Evolutionary conservation across 805 yeast genomes (phyloP).

Genomic region (Nakazawaea holstii): DNA sequence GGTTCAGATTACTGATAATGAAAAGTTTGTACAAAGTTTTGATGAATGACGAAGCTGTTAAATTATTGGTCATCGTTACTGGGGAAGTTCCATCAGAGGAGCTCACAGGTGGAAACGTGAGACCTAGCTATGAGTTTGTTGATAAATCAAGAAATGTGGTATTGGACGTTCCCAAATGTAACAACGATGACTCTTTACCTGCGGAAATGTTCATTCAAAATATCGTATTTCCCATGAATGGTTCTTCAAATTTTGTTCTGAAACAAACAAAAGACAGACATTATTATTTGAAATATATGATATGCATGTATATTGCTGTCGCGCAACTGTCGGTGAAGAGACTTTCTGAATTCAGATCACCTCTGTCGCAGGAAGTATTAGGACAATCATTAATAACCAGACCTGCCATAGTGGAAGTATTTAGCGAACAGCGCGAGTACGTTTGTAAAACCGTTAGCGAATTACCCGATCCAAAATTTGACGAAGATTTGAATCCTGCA

Average conservation of each 20-base stretch:
- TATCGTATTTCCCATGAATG: background rate
- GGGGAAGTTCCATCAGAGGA: slow-evolving; percentile 5
- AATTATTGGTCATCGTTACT: slow-evolving; percentile 3
- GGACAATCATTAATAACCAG: background rate
- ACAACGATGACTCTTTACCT: slow-evolving; percentile 1
- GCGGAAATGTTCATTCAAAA: slow-evolving; percentile 2
- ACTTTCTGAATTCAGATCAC: background rate
- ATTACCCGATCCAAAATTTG: slow-evolving; percentile 4
- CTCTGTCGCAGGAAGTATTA: slow-evolving; percentile 1
- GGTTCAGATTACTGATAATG: slow-evolving; percentile 5
- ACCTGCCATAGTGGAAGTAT: slow-evolving; percentile 2
- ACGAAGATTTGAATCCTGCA: background rate
- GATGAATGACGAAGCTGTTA: slow-evolving; percentile 3
- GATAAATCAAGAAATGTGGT: background rate
- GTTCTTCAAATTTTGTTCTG: slow-evolving; percentile 1
- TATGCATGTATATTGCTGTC: background rate
- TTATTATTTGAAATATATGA: slow-evolving; percentile 5
- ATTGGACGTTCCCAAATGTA: background rate
- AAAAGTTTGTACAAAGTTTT: slow-evolving; percentile 6
- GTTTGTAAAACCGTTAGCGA: background rate
- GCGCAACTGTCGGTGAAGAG: slow-evolving; percentile 3
- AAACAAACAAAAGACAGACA: background rate
- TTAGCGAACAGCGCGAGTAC: background rate
- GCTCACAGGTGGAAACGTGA: background rate
- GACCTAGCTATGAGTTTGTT: background rate